A percentile compares a stretch with the other conserved stretches of the same genome.
phyloP scores from a whole-genome alignment of 805 yeast genomes.

The Saccharomycopsis babjevae region DNA sequence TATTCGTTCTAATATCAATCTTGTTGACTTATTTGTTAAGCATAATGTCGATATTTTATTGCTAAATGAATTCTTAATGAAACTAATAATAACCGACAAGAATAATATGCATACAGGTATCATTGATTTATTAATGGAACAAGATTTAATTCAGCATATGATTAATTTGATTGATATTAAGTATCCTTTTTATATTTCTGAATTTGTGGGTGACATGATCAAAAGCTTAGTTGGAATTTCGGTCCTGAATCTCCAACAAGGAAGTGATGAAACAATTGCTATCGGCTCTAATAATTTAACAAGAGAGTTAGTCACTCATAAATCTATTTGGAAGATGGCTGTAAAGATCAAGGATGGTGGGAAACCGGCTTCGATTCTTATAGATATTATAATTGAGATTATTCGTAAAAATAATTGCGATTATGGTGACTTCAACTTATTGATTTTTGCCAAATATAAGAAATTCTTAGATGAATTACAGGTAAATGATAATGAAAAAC shows the following conservation, averaged over 20 bases:
- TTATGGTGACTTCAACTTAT: constrained; percentile 63
- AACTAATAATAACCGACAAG: constrained; percentile 87
- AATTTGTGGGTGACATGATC: constrained; percentile 89
- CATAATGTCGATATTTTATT: constrained; percentile 89
- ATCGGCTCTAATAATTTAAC: constrained; percentile 95
- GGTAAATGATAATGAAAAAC: too few relatives aligned
- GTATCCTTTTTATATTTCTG: constrained; percentile 61
- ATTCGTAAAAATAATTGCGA: constrained; percentile 94
- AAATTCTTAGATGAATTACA: not conserved
- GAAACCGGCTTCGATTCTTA: constrained; percentile 85
- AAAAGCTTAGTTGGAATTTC: constrained; percentile 91
- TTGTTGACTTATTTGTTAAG: constrained; percentile 72
- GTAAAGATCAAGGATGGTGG: constrained; percentile 74
- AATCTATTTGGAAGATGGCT: constrained; percentile 56
- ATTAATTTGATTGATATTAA: constrained; percentile 63
- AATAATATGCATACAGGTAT: constrained; percentile 84
- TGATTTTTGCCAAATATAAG: constrained; percentile 16
- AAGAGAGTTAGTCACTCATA: constrained; percentile 74
- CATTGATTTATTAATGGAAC: constrained; percentile 63
- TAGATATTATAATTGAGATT: constrained; percentile 86
- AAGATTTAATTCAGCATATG: constrained; percentile 61
- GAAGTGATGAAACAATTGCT: constrained; percentile 78
- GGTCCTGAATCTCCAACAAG: constrained; percentile 58
- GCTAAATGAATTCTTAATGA: constrained; percentile 77
- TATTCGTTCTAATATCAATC: constrained; percentile 26